These are phyloP conservation scores for Incumbomyces lentus DNA, from an alignment of 2,329 filamentous ascomycete genomes.

Conservation along the genomic window DNA sequence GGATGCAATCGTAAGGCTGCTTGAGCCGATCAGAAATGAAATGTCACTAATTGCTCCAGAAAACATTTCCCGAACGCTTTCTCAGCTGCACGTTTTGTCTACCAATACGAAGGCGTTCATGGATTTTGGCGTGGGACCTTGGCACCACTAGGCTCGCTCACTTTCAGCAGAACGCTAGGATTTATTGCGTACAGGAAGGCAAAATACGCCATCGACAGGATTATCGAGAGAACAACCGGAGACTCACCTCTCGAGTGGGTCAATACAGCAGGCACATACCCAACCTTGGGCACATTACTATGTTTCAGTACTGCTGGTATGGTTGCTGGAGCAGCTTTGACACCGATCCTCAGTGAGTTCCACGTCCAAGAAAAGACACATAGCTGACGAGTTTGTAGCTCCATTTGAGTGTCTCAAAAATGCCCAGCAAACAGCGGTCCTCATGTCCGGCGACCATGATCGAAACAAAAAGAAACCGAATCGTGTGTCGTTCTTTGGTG, in stretches of 20 bases:
- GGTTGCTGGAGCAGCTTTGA: slow-evolving; percentile 31
- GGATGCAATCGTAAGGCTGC: slow-evolving; percentile 37
- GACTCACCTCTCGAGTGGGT: slow-evolving; percentile 31
- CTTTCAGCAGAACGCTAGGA: slow-evolving; percentile 34
- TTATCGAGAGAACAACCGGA: slow-evolving; percentile 31
- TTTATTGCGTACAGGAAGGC: slow-evolving; percentile 37
- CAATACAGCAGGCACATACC: slow-evolving; percentile 32
- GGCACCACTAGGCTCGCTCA: slow-evolving; percentile 36
- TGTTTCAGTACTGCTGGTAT: slow-evolving; percentile 35
- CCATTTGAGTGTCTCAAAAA: slow-evolving; percentile 41
- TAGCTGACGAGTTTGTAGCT: slow-evolving; percentile 22
- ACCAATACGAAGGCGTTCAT: slow-evolving; percentile 36
- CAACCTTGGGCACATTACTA: slow-evolving; percentile 31
- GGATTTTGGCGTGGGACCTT: slow-evolving; percentile 38
- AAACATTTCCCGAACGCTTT: slow-evolving; percentile 35
- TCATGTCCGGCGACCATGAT: slow-evolving; percentile 26
- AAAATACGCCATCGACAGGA: slow-evolving; percentile 32
- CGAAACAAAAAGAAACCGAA: slow-evolving; percentile 1
- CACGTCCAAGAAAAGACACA: neutral
- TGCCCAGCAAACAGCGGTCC: slow-evolving; percentile 38
- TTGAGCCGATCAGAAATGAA: neutral
- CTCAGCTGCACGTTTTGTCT: slow-evolving; percentile 36
- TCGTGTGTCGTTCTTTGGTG: slow-evolving; percentile 32
- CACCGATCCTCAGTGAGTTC: slow-evolving; percentile 35
- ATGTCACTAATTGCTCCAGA: slow-evolving; percentile 20